Evolutionary conservation across 2,329 filamentous ascomycete species (phyloP).

Genomic region (Colletotrichum scovillei): DNA sequence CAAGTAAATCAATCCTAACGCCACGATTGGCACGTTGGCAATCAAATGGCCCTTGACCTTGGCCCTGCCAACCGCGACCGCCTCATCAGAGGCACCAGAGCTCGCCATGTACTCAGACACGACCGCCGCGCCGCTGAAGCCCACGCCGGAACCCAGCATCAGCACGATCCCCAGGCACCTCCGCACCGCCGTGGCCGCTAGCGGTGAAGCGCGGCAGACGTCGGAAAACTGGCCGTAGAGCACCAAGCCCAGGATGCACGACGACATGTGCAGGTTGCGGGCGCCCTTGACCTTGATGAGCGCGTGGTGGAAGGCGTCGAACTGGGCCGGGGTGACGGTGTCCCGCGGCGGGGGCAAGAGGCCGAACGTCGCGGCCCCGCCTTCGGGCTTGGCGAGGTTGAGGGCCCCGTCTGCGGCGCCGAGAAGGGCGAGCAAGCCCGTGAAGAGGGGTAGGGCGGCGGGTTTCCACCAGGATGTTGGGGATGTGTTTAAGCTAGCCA

Average conservation of each 20-base stretch:
- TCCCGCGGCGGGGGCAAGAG: constrained; percentile 19
- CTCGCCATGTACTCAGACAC: constrained; percentile 19
- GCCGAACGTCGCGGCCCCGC: constrained; percentile 26
- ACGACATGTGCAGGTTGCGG: constrained; percentile 31
- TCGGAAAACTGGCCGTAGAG: constrained; percentile 24
- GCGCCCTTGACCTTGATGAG: constrained; percentile 33
- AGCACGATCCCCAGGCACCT: constrained; percentile 27
- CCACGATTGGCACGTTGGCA: constrained; percentile 21
- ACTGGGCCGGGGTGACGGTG: constrained; percentile 13
- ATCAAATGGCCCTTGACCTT: constrained; percentile 23
- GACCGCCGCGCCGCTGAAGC: constrained; percentile 24
- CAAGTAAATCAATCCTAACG: constrained; percentile 12
- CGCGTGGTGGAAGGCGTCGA: constrained; percentile 31
- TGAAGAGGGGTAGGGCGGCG: constrained; percentile 26
- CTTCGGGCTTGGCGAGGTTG: constrained; percentile 27
- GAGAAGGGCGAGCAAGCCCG: constrained; percentile 23
- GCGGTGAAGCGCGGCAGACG: constrained; percentile 22
- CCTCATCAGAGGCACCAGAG: constrained; percentile 1
- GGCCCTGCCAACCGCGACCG: constrained; percentile 10
- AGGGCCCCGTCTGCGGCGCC: constrained; percentile 23
- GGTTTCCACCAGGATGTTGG: constrained; percentile 26
- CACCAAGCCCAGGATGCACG: constrained; percentile 15
- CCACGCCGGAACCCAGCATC: constrained; percentile 18
- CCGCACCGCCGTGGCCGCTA: constrained; percentile 12
- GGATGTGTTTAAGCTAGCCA: constrained; percentile 2